These are phyloP conservation scores for Cladosporium sp. DNA, from an alignment of 2,329 filamentous ascomycete genomes.

Conservation along the genomic window DNA sequence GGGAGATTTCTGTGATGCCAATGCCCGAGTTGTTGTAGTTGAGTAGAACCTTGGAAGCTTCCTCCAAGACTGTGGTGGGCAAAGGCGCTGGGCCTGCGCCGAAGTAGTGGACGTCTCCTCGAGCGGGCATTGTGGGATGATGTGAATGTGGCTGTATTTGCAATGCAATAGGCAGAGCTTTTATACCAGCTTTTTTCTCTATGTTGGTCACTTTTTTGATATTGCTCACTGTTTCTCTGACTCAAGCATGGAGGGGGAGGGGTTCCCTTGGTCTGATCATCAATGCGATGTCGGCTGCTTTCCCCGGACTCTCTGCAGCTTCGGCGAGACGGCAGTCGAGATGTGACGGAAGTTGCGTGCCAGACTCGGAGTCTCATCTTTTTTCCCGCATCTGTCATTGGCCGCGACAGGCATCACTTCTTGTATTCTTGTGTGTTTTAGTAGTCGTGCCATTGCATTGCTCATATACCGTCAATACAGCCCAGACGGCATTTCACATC, in stretches of 20 bases:
- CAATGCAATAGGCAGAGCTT: not conserved
- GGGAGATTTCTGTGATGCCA: slow-evolving; percentile 84
- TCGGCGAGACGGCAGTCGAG: too few species aligned
- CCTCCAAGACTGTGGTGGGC: slow-evolving; percentile 75
- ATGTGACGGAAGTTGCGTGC: too few species aligned
- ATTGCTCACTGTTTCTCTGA: not conserved
- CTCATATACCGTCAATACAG: not conserved
- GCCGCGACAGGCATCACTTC: not conserved
- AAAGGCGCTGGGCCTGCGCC: slow-evolving; percentile 86
- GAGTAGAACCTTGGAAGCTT: slow-evolving; percentile 70
- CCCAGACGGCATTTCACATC: not conserved
- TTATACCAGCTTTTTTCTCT: not conserved
- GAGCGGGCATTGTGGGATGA: slow-evolving; percentile 56
- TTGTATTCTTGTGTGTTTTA: not conserved
- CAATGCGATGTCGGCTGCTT: slow-evolving; percentile 1
- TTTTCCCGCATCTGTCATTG: slow-evolving; percentile 6
- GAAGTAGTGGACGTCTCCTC: slow-evolving; percentile 77
- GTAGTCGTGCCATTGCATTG: not conserved
- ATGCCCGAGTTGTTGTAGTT: slow-evolving; percentile 79
- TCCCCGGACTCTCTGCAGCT: not conserved
- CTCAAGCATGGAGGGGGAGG: not conserved
- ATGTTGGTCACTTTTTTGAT: not conserved
- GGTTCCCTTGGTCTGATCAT: too few species aligned
- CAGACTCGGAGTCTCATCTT: slow-evolving; percentile 5
- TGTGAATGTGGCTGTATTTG: not conserved